phyloP scores from a whole-genome alignment of 768 basidiomycete genomes.

The Auricularia sp. region DNA sequence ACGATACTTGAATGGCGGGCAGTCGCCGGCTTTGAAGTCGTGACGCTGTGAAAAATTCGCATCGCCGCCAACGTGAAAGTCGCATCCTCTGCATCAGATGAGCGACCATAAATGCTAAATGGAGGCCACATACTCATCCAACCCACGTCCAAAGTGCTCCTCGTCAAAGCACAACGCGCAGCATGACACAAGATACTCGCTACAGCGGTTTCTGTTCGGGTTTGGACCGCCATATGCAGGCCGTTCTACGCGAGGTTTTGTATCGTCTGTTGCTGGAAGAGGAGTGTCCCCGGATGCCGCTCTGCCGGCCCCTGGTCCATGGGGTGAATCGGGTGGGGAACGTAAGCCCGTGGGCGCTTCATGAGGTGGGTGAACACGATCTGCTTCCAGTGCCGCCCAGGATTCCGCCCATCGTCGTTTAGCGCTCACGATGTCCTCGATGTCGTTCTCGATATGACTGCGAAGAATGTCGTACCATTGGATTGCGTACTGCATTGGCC shows the following conservation, averaged over 20 bases:
- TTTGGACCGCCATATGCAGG: background rate
- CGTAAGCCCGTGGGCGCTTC: too few species aligned
- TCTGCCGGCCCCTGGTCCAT: too few species aligned
- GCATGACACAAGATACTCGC: conserved; percentile 17
- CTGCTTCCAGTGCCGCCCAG: too few species aligned
- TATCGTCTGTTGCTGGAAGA: background rate
- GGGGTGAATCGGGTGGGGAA: too few species aligned
- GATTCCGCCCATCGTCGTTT: too few species aligned
- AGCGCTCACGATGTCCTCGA: background rate
- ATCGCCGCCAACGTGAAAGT: conserved; percentile 29
- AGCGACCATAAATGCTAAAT: conserved; percentile 2
- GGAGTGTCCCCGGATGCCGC: too few species aligned
- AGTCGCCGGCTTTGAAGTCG: conserved; percentile 19
- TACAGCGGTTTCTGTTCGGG: conserved; percentile 8
- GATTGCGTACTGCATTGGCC: conserved; percentile 15
- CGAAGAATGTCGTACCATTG: conserved; percentile 23
- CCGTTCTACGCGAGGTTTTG: background rate
- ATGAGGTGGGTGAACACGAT: too few species aligned
- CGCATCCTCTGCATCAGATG: conserved; percentile 19
- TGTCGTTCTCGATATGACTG: conserved; percentile 11
- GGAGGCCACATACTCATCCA: conserved; percentile 9
- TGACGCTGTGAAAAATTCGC: conserved; percentile 34
- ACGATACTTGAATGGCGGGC: conserved; percentile 24
- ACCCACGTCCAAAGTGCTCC: conserved; percentile 14
- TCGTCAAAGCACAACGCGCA: conserved; percentile 29